Base-by-base conservation (phyloP, 2,329 filamentous ascomycete genomes). In the Calonectria hongkongensis region DNA sequence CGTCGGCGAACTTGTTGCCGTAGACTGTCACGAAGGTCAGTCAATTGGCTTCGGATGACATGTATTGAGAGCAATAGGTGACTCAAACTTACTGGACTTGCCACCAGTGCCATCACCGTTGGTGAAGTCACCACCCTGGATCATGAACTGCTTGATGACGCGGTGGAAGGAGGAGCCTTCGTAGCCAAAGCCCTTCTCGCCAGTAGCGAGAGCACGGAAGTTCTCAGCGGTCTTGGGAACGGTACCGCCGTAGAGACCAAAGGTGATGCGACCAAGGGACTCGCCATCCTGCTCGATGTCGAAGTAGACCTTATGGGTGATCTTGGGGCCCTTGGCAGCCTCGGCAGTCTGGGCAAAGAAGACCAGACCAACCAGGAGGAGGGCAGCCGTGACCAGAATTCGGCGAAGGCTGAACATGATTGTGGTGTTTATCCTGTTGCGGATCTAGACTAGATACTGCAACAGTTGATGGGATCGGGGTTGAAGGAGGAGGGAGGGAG, bases 231-330 rank as follows among this genome's bases (percentile, higher is more conserved):
- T 93, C 90, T 95, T 92, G 80, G 95, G 95, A 36, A 95, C 93
- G 50, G 94, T 96, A 89, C 95, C 95, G 86, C 94, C 95, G 83
- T 97, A 97, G 64, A 97, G 92, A 79, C 95, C 95, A 43, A 97
- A 91, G 78, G 95, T 92, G 78, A 97, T 89, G 74, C 93, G 92
- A 74, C 95, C 95, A 50, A 96, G 82, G 60, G 89, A 84, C 85
- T 95, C 88, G 76, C 94, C 94, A 81, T 93, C 95, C 81, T 95
- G 92, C 81, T 89, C 86, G 78, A 97, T 92, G 85, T 97, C 94
- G 85, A 97, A 96, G 89, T 92, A 97, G 86, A 97, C 95, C 92
- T 98, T 98, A 89, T 94, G 89, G 81, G 96, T 98, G 88, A 98
- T 96, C 92, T 97, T 97, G 75, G 95, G 96, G 58, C 97, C 96